Conservation (phyloP, 345 rosid species). For the Sonneratia alba region DNA sequence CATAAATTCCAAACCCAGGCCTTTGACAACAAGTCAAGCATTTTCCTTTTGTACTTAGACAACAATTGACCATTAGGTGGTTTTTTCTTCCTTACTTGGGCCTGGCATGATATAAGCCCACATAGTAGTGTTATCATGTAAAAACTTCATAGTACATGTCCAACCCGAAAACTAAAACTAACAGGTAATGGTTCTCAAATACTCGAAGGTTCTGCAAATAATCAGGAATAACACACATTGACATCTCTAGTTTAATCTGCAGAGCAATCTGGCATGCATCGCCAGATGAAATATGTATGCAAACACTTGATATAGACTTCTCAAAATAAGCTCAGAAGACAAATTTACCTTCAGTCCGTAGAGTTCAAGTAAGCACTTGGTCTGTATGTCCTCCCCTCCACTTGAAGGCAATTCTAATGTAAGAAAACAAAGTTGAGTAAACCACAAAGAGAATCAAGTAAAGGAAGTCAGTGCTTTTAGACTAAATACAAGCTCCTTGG, state of each 20-base stretch:
- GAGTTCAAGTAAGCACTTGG: constrained; percentile 85
- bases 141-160: too few relatives aligned
- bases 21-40: too few relatives aligned
- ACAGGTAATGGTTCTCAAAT: too few relatives aligned
- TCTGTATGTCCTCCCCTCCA: constrained; percentile 87
- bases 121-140: too few relatives aligned
- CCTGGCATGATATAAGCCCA: too few relatives aligned
- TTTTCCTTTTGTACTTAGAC: too few relatives aligned
- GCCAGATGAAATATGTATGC: not conserved
- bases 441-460: not conserved
- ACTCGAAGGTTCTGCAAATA: not conserved
- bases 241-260: constrained; percentile 4
- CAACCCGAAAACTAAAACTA: too few relatives aligned
- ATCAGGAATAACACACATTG: not conserved
- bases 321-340: not conserved
- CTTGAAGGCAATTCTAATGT: constrained; percentile 73
- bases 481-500: not conserved
- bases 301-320: not conserved
- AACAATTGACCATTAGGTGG: too few relatives aligned
- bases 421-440: constrained; percentile 10
- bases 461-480: not conserved
- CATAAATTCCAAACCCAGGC: too few relatives aligned
- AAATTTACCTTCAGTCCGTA: constrained; percentile 76
- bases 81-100: too few relatives aligned
- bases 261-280: not conserved